phyloP scores from a whole-genome alignment of 148 eudicot genomes.

The Amaranthus cruentus region DNA sequence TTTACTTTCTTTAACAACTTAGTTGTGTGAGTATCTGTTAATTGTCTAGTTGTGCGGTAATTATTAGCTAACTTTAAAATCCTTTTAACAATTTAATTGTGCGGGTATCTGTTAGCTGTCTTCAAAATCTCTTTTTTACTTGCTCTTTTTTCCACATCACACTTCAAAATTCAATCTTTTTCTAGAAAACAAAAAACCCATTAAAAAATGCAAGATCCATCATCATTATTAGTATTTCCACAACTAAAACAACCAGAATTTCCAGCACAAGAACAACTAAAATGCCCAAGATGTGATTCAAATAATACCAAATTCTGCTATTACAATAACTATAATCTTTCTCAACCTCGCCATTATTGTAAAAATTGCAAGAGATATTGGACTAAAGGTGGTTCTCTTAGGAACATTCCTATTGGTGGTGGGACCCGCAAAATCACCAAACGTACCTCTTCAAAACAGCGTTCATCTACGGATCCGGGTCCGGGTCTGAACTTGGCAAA shows the following conservation, averaged over 20 bases:
- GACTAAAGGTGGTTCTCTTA: slow-evolving; percentile 87
- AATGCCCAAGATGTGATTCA: slow-evolving; percentile 61
- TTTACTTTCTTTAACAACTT: too few relatives aligned
- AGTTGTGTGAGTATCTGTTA: too few relatives aligned
- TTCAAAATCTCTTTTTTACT: not conserved
- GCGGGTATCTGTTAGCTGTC: slow-evolving; percentile 5
- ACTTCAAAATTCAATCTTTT: too few relatives aligned
- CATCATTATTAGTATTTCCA: slow-evolving; percentile 14
- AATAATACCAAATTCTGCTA: slow-evolving; percentile 63
- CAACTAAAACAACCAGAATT: slow-evolving; percentile 28
- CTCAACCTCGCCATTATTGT: slow-evolving; percentile 71
- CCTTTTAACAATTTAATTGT: too few relatives aligned
- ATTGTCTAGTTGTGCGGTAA: too few relatives aligned
- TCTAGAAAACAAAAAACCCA: too few relatives aligned
- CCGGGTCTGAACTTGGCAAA: slow-evolving; percentile 4
- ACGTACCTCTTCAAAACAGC: slow-evolving; percentile 25
- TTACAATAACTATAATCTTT: slow-evolving; percentile 71
- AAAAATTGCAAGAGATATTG: slow-evolving; percentile 79
- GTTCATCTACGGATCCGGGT: not conserved
- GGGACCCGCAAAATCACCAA: slow-evolving; percentile 72
- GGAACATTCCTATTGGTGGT: slow-evolving; percentile 93
- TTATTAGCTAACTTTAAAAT: too few relatives aligned
- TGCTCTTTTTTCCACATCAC: too few relatives aligned
- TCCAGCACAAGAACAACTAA: slow-evolving; percentile 51
- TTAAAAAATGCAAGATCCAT: slow-evolving; percentile 27